A percentile compares a stretch with the other conserved stretches of the same genome.
Conservation (phyloP, 1,139 yeast species). For the Pichia sp. region DNA sequence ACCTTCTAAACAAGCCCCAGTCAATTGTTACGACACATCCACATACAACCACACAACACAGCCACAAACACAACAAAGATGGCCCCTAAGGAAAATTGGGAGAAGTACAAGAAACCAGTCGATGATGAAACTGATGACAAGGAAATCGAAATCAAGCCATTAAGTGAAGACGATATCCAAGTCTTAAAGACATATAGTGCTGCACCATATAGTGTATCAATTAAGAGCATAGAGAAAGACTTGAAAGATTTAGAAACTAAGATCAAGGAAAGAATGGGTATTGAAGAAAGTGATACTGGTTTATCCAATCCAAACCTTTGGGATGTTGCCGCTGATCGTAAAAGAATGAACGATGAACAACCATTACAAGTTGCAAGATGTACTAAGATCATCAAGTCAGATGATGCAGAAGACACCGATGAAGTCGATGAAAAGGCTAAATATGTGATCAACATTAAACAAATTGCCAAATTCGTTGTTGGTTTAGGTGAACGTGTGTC, state of each 20-base stretch:
- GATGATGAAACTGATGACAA: slow-evolving; percentile 52
- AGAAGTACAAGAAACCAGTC: slow-evolving; percentile 83
- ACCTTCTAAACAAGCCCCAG: no score
- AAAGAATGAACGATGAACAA: slow-evolving; percentile 89
- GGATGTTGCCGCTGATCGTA: slow-evolving; percentile 98
- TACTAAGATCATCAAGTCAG: slow-evolving; percentile 85
- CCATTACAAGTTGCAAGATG: slow-evolving; percentile 98
- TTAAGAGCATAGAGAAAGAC: slow-evolving; percentile 83
- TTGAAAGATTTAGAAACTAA: slow-evolving; percentile 77
- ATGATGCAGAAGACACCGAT: slow-evolving; percentile 21
- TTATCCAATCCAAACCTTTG: slow-evolving; percentile 93
- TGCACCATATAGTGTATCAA: slow-evolving; percentile 86
- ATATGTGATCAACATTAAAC: slow-evolving; percentile 95
- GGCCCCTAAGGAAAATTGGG: slow-evolving; percentile 97
- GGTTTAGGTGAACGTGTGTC: slow-evolving; percentile 95
- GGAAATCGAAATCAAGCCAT: slow-evolving; percentile 79
- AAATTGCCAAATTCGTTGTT: slow-evolving; percentile 96
- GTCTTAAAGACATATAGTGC: slow-evolving; percentile 96
- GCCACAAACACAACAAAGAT: slow-evolving; percentile 33
- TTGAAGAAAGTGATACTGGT: slow-evolving; percentile 95
- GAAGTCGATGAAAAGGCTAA: slow-evolving; percentile 78
- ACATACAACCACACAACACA: not conserved
- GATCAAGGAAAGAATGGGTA: slow-evolving; percentile 91
- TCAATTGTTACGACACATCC: not conserved
- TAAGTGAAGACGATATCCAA: slow-evolving; percentile 95